phyloP scores from a whole-genome alignment of 371 early-diverging fungal genomes.

The Basidiobolus meristosporus region DNA sequence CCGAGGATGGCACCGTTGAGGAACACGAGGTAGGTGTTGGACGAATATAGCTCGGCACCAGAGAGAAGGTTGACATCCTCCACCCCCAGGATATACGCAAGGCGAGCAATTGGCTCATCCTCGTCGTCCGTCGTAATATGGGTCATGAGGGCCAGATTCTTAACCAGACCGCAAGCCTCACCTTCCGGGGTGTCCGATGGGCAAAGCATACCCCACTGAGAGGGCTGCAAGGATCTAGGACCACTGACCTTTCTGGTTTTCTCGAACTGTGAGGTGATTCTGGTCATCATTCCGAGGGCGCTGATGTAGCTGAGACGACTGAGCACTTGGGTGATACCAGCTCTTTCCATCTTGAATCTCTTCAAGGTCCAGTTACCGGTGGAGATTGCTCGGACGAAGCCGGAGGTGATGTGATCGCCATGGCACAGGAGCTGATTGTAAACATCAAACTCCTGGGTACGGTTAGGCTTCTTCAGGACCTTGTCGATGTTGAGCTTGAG shows the following conservation, averaged over 20 bases:
- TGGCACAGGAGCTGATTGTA: slow-evolving; percentile 67
- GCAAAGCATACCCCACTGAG: slow-evolving; percentile 98
- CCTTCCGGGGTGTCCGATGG: slow-evolving; percentile 99
- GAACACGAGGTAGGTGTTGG: slow-evolving; percentile 62
- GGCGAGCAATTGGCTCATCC: slow-evolving; percentile 50
- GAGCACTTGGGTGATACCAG: slow-evolving; percentile 97
- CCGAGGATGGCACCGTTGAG: slow-evolving; percentile 89
- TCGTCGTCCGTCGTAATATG: slow-evolving; percentile 97
- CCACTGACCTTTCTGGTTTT: slow-evolving; percentile 99
- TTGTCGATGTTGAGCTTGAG: slow-evolving; percentile 83
- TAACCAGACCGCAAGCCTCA: slow-evolving; percentile 98
- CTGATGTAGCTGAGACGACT: slow-evolving; percentile 92
- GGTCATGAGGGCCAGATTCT: slow-evolving; percentile 97
- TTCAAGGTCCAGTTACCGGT: slow-evolving; percentile 99
- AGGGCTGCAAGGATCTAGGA: slow-evolving; percentile 95
- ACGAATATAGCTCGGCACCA: slow-evolving; percentile 62
- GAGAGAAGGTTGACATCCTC: slow-evolving; percentile 74
- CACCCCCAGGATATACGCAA: slow-evolving; percentile 68
- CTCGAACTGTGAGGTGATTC: slow-evolving; percentile 98
- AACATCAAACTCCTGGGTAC: slow-evolving; percentile 93
- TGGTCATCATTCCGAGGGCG: slow-evolving; percentile 98
- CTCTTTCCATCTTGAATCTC: slow-evolving; percentile 99
- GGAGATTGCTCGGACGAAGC: slow-evolving; percentile 92
- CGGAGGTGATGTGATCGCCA: slow-evolving; percentile 84
- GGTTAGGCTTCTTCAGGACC: slow-evolving; percentile 78